Conservation (phyloP, 2,329 filamentous ascomycete genomes). For the Monosporascus sp. region DNA sequence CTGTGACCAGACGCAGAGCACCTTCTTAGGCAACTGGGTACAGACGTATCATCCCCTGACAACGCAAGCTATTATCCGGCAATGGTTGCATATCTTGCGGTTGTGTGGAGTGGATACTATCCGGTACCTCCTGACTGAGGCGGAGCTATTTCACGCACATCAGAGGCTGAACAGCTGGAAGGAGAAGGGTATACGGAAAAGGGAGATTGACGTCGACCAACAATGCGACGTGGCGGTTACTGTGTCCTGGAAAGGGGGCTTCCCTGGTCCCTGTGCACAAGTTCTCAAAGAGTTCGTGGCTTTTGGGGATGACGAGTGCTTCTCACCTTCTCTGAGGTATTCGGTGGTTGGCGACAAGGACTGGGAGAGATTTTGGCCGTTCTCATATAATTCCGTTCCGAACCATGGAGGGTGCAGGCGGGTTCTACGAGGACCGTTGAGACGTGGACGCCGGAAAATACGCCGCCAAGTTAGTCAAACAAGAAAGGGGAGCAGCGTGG, state of each 20-base stretch:
- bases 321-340: not conserved
- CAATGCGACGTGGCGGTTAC: not conserved
- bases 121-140: not conserved
- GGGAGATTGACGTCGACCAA: not conserved
- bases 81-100: not conserved
- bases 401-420: not conserved
- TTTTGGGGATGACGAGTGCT: not conserved
- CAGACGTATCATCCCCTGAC: not conserved
- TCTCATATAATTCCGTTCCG: not conserved
- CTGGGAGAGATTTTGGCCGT: not conserved
- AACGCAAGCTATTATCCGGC: not conserved
- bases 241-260: not conserved
- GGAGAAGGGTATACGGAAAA: not conserved
- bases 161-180: not conserved
- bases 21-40: not conserved
- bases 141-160: not conserved
- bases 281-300: not conserved
- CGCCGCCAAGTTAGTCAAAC: too few species aligned
- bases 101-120: not conserved
- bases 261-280: not conserved
- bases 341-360: not conserved
- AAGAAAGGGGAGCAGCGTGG: too few species aligned
- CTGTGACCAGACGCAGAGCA: not conserved
- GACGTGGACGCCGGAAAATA: too few species aligned
- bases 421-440: too few species aligned